Evolutionary conservation across 148 eudicot species (phyloP).

Genomic region (Diospyros kaki): DNA sequence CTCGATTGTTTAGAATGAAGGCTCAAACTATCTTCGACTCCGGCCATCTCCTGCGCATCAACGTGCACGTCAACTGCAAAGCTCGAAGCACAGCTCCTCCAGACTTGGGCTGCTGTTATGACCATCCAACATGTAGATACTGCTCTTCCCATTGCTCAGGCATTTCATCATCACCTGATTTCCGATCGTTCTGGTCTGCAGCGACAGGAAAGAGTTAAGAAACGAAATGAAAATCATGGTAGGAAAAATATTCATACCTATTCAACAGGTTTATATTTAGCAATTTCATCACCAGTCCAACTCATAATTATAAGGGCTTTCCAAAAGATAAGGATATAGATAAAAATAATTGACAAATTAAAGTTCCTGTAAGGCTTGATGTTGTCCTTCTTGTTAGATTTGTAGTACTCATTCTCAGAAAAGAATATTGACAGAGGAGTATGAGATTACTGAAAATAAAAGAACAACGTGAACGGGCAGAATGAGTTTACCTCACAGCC

Average conservation of each 20-base stretch:
- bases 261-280: too few relatives aligned
- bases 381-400: too few relatives aligned
- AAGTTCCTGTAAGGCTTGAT: background rate
- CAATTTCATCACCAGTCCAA: background rate
- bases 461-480: background rate
- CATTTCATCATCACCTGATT: constrained; percentile 46
- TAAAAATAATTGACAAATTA: background rate
- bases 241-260: background rate
- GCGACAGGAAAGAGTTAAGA: background rate
- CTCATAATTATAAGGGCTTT: too few relatives aligned
- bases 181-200: constrained; percentile 34
- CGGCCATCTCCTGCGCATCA: too few relatives aligned
- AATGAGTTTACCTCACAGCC: constrained; percentile 39
- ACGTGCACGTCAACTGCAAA: constrained; percentile 31
- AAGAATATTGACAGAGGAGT: too few relatives aligned
- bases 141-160: constrained; percentile 41
- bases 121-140: constrained; percentile 21
- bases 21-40: background rate
- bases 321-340: too few relatives aligned
- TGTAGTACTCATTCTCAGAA: too few relatives aligned
- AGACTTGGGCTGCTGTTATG: constrained; percentile 20
- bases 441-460: background rate
- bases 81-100: constrained; percentile 49
- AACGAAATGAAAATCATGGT: background rate
- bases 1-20: too few relatives aligned